A percentile compares a stretch with the other conserved stretches of the same genome.
Evolutionary conservation across 2,329 filamentous ascomycete species (phyloP).

Genomic region (Parascedosporium putredinis): DNA sequence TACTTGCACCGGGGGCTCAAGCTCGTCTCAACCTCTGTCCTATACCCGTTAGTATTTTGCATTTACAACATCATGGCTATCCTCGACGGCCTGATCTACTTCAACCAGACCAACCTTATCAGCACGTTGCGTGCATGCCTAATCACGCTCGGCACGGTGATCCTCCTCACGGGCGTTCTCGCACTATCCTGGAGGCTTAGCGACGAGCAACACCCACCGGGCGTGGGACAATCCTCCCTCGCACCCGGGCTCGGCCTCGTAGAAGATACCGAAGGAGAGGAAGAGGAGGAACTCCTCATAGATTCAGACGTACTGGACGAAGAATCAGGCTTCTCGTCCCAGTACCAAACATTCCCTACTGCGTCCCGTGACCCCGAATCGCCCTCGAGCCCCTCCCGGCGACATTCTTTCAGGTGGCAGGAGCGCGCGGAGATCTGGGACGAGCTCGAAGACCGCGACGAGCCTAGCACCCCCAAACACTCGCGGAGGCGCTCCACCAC

Average conservation of each 20-base stretch:
- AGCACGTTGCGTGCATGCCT: conserved; percentile 65
- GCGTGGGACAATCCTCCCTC: conserved; percentile 56
- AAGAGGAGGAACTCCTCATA: conserved; percentile 26
- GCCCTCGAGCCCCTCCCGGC: conserved; percentile 29
- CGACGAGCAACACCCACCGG: conserved; percentile 57
- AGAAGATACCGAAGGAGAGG: conserved; percentile 55
- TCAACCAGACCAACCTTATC: conserved; percentile 75
- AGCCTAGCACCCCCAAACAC: conserved; percentile 21
- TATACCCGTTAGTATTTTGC: conserved; percentile 97
- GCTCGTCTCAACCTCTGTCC: conserved; percentile 85
- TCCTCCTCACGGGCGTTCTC: conserved; percentile 78
- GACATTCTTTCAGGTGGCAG: conserved; percentile 38
- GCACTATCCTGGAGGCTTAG: conserved; percentile 89
- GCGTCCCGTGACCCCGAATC: conserved; percentile 39
- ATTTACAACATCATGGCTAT: conserved; percentile 99
- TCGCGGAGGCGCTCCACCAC: conserved; percentile 38
- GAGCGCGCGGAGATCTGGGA: conserved; percentile 79
- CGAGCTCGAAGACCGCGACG: conserved; percentile 60
- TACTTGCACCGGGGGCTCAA: conserved; percentile 91
- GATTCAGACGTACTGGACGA: conserved; percentile 23
- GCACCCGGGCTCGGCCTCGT: conserved; percentile 76
- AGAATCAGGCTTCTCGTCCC: conserved; percentile 14
- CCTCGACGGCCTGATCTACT: conserved; percentile 93
- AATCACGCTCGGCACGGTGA: conserved; percentile 76
- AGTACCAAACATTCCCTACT: conserved; percentile 16